A percentile compares a stretch with the other conserved stretches of the same genome.
These are phyloP conservation scores for Trichodelitschia bisporula DNA, from an alignment of 495 filamentous ascomycete species.

Conservation along the genomic window DNA sequence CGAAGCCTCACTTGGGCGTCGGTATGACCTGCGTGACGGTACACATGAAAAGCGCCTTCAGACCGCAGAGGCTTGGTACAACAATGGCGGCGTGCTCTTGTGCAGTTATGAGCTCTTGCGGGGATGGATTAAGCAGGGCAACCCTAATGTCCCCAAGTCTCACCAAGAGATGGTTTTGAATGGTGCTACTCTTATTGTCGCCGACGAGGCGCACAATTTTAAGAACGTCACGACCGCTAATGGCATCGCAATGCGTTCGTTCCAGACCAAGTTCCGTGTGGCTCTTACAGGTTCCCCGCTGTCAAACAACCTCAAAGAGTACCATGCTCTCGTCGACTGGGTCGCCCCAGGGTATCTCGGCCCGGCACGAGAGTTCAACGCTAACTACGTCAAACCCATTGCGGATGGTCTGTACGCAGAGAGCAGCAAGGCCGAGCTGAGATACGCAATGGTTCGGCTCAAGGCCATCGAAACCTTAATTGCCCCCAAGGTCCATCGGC, in stretches of 20 bases:
- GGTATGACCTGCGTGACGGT: no score
- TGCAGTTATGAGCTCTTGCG: slow-evolving; percentile 50
- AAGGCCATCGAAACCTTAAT: slow-evolving; percentile 45
- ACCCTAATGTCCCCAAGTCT: slow-evolving; percentile 4
- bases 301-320: slow-evolving; percentile 60
- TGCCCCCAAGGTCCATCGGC: slow-evolving; percentile 54
- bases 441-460: slow-evolving; percentile 36
- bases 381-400: slow-evolving; percentile 49
- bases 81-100: slow-evolving; percentile 45
- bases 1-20: no score
- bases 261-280: slow-evolving; percentile 49
- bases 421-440: slow-evolving; percentile 25
- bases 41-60: slow-evolving; percentile 15
- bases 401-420: slow-evolving; percentile 40
- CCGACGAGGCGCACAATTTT: slow-evolving; percentile 66
- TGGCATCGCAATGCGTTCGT: slow-evolving; percentile 13
- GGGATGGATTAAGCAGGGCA: slow-evolving; percentile 14
- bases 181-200: slow-evolving; percentile 39
- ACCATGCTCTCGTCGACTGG: slow-evolving; percentile 75
- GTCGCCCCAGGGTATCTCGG: slow-evolving; percentile 59
- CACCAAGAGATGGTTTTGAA: slow-evolving; percentile 3
- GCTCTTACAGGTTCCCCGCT: slow-evolving; percentile 75
- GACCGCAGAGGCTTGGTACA: slow-evolving; percentile 31
- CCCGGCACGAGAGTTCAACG: slow-evolving; percentile 33
- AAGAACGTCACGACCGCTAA: slow-evolving; percentile 35